Evolutionary conservation across 225 moss, liverwort and hornwort genomes (phyloP), one percentile per base, ranked within the genome.

Genomic region (Bryum argenteum): DNA sequence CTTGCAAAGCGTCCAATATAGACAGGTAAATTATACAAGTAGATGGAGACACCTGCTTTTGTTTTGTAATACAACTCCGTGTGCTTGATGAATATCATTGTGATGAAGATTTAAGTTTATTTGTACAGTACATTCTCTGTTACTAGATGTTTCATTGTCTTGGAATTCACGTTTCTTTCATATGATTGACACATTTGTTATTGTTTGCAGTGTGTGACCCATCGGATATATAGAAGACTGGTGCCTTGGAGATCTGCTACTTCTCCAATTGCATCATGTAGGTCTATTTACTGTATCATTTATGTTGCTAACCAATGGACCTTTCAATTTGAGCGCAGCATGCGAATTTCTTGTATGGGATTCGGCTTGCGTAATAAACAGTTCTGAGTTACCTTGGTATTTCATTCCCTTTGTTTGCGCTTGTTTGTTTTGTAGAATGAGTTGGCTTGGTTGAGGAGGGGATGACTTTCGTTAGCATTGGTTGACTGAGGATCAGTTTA

Each of bases 151-250:
- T 8, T 12, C 11, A 1, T 50, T 38, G 66, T 1, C 11, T 48
- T 10, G 0, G 19, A 54, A 61, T 21, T 4, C 19, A 15, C 47
- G 1, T 16, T 38, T 0, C 12, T 45, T 38, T 58, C 64, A 54
- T 54, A 20, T 45, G 64, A 59, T n/a, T 73, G 18, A 33, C 53
- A 24, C 17, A n/a, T 54, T 26, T 40, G 9, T 10, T 63, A 13
- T 19, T 69, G 39, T 65, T 69, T 77, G 65, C 65, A 78, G 81
- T 58, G 55, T 65, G 60, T 40, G 51, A 54, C 73, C 40, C 26
- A 69, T 59, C 47, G 60, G 48, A 61, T 54, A 21, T 60, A 65
- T 65, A 73, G 69, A 39, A 54, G 72, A 62, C 13, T 37, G 57
- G 67, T 75, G 70, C 38, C 53, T 60, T 11, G 60, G 63, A 42